These are phyloP conservation scores for Aspergillus puulaauensis DNA, from an alignment of 2,329 filamentous ascomycete genomes.

Conservation along the genomic window DNA sequence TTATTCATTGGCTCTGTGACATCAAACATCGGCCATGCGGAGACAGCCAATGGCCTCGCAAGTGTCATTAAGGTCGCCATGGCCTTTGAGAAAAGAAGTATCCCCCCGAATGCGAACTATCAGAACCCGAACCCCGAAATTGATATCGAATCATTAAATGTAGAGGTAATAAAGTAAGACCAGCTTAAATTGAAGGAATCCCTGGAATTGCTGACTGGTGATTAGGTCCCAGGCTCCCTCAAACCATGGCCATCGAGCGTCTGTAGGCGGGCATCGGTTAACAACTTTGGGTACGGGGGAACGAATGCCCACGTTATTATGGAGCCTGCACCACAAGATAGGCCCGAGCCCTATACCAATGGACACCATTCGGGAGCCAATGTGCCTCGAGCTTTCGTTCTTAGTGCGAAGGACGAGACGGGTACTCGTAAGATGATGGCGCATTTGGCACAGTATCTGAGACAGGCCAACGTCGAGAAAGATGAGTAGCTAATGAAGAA, in stretches of 20 bases:
- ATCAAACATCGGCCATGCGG: constrained; percentile 21
- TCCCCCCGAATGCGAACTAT: constrained; percentile 37
- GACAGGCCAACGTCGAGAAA: too few species aligned
- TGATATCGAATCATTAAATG: too few species aligned
- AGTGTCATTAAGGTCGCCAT: constrained; percentile 43
- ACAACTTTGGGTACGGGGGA: constrained; percentile 10
- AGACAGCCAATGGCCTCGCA: constrained; percentile 39
- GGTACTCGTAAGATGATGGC: too few species aligned
- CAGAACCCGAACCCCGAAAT: too few species aligned
- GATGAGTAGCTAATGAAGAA: too few species aligned
- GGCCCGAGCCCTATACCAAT: background rate
- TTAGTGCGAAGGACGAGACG: too few species aligned
- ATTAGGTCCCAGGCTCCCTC: too few species aligned
- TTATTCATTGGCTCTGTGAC: constrained; percentile 7
- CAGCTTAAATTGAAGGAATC: too few species aligned
- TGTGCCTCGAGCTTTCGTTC: too few species aligned
- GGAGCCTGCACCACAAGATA: background rate
- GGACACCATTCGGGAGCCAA: background rate
- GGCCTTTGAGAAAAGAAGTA: constrained; percentile 44
- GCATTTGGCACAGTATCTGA: too few species aligned
- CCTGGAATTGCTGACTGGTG: too few species aligned
- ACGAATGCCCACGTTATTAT: background rate
- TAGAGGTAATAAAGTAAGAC: too few species aligned
- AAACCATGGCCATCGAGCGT: background rate
- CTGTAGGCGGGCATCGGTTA: background rate